phyloP scores from a whole-genome alignment of 2,329 filamentous ascomycete genomes.

The Fusarium keratoplasticum region DNA sequence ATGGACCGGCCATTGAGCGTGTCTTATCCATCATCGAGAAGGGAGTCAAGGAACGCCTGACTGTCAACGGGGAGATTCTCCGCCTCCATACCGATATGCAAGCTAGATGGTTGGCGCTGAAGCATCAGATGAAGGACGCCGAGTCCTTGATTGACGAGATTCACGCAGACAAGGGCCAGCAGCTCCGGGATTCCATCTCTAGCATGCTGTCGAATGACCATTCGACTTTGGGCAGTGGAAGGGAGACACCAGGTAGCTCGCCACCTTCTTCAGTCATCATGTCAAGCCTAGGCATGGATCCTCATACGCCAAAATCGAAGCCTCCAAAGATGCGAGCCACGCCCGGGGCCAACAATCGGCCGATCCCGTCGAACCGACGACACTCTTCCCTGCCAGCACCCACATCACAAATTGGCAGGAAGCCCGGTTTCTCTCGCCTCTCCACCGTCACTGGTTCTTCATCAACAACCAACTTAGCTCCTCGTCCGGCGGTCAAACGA shows the following conservation, averaged over 20 bases:
- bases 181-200: slow-evolving; percentile 91
- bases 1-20: slow-evolving; percentile 90
- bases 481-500: slow-evolving; percentile 52
- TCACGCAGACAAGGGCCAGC: slow-evolving; percentile 73
- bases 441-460: slow-evolving; percentile 62
- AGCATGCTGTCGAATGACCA: slow-evolving; percentile 89
- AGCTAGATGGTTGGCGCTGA: slow-evolving; percentile 81
- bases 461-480: slow-evolving; percentile 59
- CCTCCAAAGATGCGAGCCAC: slow-evolving; percentile 60
- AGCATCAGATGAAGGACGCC: slow-evolving; percentile 81
- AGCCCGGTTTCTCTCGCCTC: slow-evolving; percentile 55
- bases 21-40: slow-evolving; percentile 94
- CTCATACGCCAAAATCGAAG: slow-evolving; percentile 57
- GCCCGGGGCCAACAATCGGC: slow-evolving; percentile 58
- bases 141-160: slow-evolving; percentile 81
- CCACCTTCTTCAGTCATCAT: slow-evolving; percentile 72
- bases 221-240: slow-evolving; percentile 75
- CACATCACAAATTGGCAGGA: slow-evolving; percentile 54
- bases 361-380: slow-evolving; percentile 59
- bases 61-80: slow-evolving; percentile 95
- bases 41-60: slow-evolving; percentile 94
- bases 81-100: slow-evolving; percentile 88
- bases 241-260: slow-evolving; percentile 78
- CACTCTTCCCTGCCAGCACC: slow-evolving; percentile 62
- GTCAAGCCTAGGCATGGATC: slow-evolving; percentile 64